Evolutionary conservation across 345 rosid species (phyloP).

Genomic region (Moricandia moricandioides): DNA sequence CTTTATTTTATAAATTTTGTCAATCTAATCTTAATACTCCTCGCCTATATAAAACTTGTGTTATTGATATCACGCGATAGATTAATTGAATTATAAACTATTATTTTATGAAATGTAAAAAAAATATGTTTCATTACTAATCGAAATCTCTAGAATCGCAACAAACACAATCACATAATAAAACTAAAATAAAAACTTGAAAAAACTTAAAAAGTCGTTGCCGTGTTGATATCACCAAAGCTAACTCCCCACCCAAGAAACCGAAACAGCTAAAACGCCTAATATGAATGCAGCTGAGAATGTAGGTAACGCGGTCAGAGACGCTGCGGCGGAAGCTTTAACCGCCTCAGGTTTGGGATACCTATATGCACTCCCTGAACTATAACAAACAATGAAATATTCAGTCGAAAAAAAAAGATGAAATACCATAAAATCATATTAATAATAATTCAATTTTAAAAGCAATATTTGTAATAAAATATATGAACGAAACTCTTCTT

Average conservation of each 20-base stretch:
- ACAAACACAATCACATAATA: neutral
- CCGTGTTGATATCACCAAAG: conserved; percentile 7
- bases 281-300: neutral
- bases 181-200: neutral
- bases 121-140: neutral
- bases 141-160: neutral
- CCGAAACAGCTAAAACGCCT: conserved; percentile 18
- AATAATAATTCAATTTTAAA: neutral
- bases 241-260: conserved; percentile 2
- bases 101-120: neutral
- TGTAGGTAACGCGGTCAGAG: neutral
- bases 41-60: neutral
- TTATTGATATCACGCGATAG: neutral
- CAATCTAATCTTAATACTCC: neutral
- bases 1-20: too few species aligned
- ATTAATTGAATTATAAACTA: neutral
- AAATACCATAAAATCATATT: neutral
- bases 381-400: neutral
- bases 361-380: neutral
- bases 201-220: conserved; percentile 1
- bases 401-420: neutral
- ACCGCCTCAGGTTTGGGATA: conserved; percentile 9
- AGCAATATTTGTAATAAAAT: neutral
- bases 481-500: neutral
- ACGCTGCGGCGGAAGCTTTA: conserved; percentile 7